Evolutionary conservation across 116 monocot genomes (phyloP).

Genomic region (Phalaenopsis hybrid): DNA sequence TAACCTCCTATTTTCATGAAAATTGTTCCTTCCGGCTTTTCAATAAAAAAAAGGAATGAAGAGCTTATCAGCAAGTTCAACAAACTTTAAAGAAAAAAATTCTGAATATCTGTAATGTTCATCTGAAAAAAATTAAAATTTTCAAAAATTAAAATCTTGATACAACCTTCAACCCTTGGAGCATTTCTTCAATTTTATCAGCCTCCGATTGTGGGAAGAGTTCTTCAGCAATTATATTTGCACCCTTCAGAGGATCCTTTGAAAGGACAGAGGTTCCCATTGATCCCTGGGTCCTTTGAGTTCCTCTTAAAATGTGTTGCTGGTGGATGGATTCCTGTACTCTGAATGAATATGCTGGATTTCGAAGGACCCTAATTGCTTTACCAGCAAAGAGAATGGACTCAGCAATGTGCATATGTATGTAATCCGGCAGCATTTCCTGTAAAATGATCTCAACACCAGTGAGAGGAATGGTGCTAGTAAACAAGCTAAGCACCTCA

Average conservation of each 20-base stretch:
- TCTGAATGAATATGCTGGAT: conserved; percentile 61
- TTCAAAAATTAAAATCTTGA: not conserved
- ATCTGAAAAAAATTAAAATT: not conserved
- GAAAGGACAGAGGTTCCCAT: conserved; percentile 22
- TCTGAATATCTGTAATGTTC: not conserved
- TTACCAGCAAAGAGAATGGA: conserved; percentile 97
- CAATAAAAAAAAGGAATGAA: too few species aligned
- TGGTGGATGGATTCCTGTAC: conserved; percentile 41
- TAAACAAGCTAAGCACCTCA: not conserved
- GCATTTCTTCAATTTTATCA: conserved; percentile 84
- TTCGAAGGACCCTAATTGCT: conserved; percentile 83
- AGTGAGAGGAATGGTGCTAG: not conserved
- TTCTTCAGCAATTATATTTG: conserved; percentile 38
- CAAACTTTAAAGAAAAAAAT: not conserved
- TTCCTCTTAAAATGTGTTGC: conserved; percentile 37
- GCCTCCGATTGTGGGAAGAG: conserved; percentile 82
- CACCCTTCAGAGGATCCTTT: conserved; percentile 32
- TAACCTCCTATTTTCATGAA: too few species aligned
- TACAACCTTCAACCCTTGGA: conserved; percentile 79
- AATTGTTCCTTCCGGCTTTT: too few species aligned
- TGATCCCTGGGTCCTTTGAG: conserved; percentile 38
- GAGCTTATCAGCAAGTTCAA: not conserved
- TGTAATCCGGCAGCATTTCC: conserved; percentile 94
- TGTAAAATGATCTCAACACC: conserved; percentile 17
- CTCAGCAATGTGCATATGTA: conserved; percentile 82